These are phyloP conservation scores for Fusarium burgessii DNA, from an alignment of 2,329 filamentous ascomycete genomes.

Conservation along the genomic window DNA sequence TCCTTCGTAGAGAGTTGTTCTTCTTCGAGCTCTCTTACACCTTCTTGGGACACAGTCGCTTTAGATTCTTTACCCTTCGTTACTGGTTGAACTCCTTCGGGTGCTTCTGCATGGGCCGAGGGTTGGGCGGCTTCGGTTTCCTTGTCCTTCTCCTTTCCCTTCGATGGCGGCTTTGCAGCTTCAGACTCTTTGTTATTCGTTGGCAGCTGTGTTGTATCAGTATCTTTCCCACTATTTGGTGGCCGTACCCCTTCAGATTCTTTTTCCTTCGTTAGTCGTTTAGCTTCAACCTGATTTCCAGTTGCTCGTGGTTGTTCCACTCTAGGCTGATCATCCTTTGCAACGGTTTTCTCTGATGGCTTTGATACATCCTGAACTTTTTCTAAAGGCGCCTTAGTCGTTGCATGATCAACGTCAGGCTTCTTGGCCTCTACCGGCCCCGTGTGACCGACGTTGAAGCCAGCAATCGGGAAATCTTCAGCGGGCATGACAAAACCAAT, in stretches of 20 bases:
- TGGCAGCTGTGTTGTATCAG: not conserved
- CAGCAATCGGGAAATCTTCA: constrained; percentile 25
- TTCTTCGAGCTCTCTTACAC: not conserved
- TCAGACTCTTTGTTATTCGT: not conserved
- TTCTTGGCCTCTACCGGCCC: constrained; percentile 1
- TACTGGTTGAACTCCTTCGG: not conserved
- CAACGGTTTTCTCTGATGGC: not conserved
- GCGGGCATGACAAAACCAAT: constrained; percentile 53
- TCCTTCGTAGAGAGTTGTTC: not conserved
- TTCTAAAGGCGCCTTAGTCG: constrained; percentile 3
- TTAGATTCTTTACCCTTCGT: not conserved
- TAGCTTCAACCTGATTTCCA: not conserved
- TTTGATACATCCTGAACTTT: not conserved
- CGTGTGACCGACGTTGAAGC: constrained; percentile 28
- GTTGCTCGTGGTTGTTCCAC: not conserved
- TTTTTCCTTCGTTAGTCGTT: not conserved
- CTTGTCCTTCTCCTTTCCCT: not conserved
- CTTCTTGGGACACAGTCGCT: not conserved
- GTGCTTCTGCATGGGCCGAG: not conserved
- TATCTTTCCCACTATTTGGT: not conserved
- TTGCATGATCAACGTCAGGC: not conserved
- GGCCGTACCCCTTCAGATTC: not conserved
- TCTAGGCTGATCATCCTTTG: not conserved
- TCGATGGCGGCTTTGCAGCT: not conserved
- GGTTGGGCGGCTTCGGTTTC: not conserved